Conservation (phyloP, 331 rosid species). For the Dryas integrifolia region DNA sequence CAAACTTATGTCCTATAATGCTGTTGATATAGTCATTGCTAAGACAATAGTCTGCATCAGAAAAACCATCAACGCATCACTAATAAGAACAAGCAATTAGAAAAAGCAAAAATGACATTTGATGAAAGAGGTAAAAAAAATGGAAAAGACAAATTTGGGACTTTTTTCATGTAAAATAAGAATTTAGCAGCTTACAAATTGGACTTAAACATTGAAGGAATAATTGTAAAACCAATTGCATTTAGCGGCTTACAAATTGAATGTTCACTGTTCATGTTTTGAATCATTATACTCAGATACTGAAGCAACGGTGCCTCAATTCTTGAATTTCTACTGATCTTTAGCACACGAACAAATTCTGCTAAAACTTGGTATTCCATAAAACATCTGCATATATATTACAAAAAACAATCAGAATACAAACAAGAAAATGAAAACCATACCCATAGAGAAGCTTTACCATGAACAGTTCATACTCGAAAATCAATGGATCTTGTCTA, state of each 20-base stretch:
- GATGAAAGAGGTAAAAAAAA: neutral
- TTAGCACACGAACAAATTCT: slow-evolving; percentile 72
- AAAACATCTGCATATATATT: slow-evolving; percentile 54
- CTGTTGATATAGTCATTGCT: slow-evolving; percentile 75
- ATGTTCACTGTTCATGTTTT: slow-evolving; percentile 69
- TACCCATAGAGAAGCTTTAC: slow-evolving; percentile 9
- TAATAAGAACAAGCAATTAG: slow-evolving; percentile 18
- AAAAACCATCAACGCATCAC: slow-evolving; percentile 30
- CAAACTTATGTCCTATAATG: slow-evolving; percentile 57
- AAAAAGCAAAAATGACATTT: slow-evolving; percentile 1
- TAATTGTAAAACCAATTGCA: slow-evolving; percentile 13
- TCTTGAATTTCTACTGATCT: slow-evolving; percentile 53
- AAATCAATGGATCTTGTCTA: slow-evolving; percentile 71
- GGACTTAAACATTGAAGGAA: slow-evolving; percentile 12
- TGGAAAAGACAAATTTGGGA: neutral
- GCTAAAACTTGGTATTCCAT: slow-evolving; percentile 78
- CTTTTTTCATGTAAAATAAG: neutral
- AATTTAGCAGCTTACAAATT: neutral
- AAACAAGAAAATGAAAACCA: neutral
- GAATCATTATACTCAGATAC: slow-evolving; percentile 83
- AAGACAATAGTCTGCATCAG: slow-evolving; percentile 73
- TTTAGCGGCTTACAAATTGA: slow-evolving; percentile 62
- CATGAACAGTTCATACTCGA: slow-evolving; percentile 54
- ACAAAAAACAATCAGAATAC: slow-evolving; percentile 19
- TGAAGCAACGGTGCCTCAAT: slow-evolving; percentile 77